These are phyloP conservation scores for Scalesia atractyloides DNA, from an alignment of 129 eudicot species.

Conservation along the genomic window DNA sequence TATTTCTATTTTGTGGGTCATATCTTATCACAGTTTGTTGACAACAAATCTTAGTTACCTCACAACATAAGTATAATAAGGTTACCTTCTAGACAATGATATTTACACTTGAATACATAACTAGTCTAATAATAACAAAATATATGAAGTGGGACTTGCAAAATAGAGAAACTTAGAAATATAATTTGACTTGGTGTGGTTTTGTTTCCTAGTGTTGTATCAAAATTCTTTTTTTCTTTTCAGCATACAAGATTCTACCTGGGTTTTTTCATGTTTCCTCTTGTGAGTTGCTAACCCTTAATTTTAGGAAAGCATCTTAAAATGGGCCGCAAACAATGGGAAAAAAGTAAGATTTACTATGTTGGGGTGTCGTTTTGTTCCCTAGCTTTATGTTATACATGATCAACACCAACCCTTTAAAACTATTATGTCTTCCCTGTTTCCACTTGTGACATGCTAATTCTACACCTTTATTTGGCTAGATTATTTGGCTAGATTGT, in stretches of 20 bases:
- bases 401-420: conserved; percentile 8
- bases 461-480: not conserved
- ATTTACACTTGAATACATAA: not conserved
- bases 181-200: not conserved
- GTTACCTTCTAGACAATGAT: not conserved
- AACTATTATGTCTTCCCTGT: conserved; percentile 6
- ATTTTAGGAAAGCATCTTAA: not conserved
- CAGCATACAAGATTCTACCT: not conserved
- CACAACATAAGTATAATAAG: too few relatives aligned
- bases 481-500: too few relatives aligned
- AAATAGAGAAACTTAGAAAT: not conserved
- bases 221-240: not conserved
- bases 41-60: too few relatives aligned
- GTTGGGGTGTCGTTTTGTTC: not conserved
- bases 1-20: not conserved
- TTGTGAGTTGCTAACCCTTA: conserved; percentile 1
- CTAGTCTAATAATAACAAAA: not conserved
- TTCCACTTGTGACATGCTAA: not conserved
- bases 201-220: conserved; percentile 5
- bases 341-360: not conserved
- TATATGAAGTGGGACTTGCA: conserved; percentile 5
- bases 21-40: too few relatives aligned
- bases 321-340: not conserved
- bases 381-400: not conserved
- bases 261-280: not conserved